Conservation (phyloP, 140 eudicot species). For the Cichorium intybus region DNA sequence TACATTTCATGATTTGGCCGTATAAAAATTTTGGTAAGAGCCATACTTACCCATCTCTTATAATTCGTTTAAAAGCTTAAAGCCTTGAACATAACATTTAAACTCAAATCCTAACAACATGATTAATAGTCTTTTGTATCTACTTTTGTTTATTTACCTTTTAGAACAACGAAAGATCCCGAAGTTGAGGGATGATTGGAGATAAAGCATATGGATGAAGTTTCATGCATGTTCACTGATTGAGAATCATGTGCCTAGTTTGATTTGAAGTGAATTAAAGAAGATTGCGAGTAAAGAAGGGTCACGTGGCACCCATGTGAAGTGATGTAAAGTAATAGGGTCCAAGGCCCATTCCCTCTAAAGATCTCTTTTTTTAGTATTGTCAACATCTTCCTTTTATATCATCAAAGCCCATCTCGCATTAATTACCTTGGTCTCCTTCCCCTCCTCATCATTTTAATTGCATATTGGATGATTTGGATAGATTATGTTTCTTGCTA, state of each 20-base stretch:
- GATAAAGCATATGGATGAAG: conserved; percentile 24
- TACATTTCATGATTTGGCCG: not conserved
- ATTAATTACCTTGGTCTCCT: conserved; percentile 22
- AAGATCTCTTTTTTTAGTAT: conserved; percentile 5
- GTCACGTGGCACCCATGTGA: conserved; percentile 44
- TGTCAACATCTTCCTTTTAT: conserved; percentile 27
- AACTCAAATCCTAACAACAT: not conserved
- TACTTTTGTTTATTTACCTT: not conserved
- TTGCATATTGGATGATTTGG: no score
- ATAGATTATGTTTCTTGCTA: no score
- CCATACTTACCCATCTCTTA: not conserved
- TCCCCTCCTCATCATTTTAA: no score
- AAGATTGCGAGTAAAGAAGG: conserved; percentile 12
- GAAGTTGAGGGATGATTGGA: conserved; percentile 6
- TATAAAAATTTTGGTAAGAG: not conserved
- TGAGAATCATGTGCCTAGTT: conserved; percentile 36
- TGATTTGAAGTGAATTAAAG: conserved; percentile 22
- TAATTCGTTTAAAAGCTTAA: no score
- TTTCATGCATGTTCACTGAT: conserved; percentile 25
- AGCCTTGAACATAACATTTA: not conserved
- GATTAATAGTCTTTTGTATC: not conserved
- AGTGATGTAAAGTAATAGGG: conserved; percentile 15
- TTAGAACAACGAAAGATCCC: conserved; percentile 7
- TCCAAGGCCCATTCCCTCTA: conserved; percentile 14
- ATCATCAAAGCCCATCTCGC: conserved; percentile 23